Evolutionary conservation across 2,329 filamentous ascomycete species (phyloP).

Genomic region (Trichoderma atroviride): DNA sequence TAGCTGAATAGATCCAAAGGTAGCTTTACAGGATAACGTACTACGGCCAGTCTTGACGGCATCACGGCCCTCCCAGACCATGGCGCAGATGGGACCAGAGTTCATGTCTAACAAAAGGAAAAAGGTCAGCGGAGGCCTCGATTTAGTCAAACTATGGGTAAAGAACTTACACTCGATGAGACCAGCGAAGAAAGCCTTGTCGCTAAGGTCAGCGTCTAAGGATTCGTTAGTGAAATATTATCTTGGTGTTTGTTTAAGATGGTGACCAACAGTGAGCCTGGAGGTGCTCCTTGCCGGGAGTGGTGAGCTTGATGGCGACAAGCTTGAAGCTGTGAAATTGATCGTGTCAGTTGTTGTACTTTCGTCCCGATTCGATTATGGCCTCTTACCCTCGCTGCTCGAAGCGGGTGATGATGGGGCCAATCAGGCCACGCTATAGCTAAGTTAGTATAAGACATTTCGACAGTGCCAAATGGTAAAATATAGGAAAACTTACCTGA

Average conservation of each 20-base stretch:
- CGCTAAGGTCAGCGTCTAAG: conserved; percentile 78
- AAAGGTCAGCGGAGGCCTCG: conserved; percentile 23
- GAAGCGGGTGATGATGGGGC: conserved; percentile 97
- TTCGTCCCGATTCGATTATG: background rate
- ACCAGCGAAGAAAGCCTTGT: conserved; percentile 96
- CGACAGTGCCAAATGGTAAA: background rate
- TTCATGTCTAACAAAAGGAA: conserved; percentile 73
- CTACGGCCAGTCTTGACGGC: conserved; percentile 97
- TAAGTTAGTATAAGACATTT: conserved; percentile 30
- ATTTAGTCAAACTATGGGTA: background rate
- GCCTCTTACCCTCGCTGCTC: conserved; percentile 82
- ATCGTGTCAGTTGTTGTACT: conserved; percentile 5
- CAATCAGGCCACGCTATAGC: conserved; percentile 87
- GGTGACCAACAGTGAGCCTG: conserved; percentile 80
- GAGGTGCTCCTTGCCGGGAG: conserved; percentile 90
- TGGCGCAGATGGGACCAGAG: conserved; percentile 95
- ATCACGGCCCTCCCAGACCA: conserved; percentile 99
- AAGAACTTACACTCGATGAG: conserved; percentile 79
- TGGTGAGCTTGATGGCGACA: conserved; percentile 92
- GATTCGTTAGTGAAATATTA: background rate
- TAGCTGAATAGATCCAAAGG: conserved; percentile 21
- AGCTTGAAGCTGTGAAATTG: conserved; percentile 80
- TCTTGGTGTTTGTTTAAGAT: background rate
- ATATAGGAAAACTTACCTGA: conserved; percentile 66
- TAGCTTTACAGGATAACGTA: conserved; percentile 48